Conservation (phyloP, 192 early-diverging fungal genomes). For the Backusella luteola region DNA sequence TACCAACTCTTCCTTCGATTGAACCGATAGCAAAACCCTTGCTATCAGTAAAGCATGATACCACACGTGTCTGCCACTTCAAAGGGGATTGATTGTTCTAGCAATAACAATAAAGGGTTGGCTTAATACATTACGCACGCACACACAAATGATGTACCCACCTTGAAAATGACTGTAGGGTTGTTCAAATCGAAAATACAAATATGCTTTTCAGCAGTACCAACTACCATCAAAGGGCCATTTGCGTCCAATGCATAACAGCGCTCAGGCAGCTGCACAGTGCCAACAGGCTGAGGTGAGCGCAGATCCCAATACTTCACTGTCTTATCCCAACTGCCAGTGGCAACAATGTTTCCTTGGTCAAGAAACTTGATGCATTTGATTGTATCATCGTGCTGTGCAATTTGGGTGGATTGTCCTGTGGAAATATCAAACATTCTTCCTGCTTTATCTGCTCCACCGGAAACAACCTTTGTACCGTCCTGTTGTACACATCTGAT, state of each 20-base stretch:
- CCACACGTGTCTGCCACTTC: slow-evolving; percentile 82
- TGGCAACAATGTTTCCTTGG: slow-evolving; percentile 68
- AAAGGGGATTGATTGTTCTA: slow-evolving; percentile 54
- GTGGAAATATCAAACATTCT: slow-evolving; percentile 83
- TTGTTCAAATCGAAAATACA: slow-evolving; percentile 79
- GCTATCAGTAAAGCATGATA: slow-evolving; percentile 78
- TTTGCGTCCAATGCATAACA: slow-evolving; percentile 87
- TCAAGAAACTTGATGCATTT: slow-evolving; percentile 78
- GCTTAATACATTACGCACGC: not conserved
- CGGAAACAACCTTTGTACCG: slow-evolving; percentile 86
- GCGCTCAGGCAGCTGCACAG: slow-evolving; percentile 79
- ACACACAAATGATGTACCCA: not conserved
- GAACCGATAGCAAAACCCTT: slow-evolving; percentile 88
- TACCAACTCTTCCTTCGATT: slow-evolving; percentile 92
- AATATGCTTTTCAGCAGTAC: slow-evolving; percentile 86
- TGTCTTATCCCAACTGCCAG: slow-evolving; percentile 96
- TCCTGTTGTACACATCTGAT: slow-evolving; percentile 53
- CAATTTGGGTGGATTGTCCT: slow-evolving; percentile 79
- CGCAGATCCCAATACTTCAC: slow-evolving; percentile 96
- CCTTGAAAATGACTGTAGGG: slow-evolving; percentile 74
- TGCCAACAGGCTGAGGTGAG: slow-evolving; percentile 69
- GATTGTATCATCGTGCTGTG: slow-evolving; percentile 90
- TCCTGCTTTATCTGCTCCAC: slow-evolving; percentile 87
- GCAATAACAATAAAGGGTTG: not conserved
- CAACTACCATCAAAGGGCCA: slow-evolving; percentile 84